Evolutionary conservation across 192 early-diverging fungal species (phyloP), one percentile per base, ranked within the genome.

Genomic region (Gigaspora rosea): DNA sequence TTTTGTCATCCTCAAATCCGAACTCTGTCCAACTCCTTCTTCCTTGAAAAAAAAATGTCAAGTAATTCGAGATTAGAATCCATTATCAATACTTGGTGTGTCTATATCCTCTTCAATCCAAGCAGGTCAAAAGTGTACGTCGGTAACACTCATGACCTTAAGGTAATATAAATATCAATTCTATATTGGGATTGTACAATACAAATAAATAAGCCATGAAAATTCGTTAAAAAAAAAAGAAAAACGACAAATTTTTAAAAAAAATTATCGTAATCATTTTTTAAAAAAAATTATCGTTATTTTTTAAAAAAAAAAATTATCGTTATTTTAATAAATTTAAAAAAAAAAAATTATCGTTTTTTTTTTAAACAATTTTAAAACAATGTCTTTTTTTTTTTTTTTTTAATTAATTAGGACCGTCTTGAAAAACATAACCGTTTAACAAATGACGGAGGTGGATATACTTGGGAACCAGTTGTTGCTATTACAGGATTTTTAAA

Each of bases 401-500:
- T 32, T 47, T 46, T 15, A 22, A 49, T 8, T 8, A 3, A 12
- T 52, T 11, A 74, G 72, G 58, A 58, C 33, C 72, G 72, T 15
- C 32, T 74, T 33, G 16, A 49, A 16, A 54, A 74, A 74, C 58
- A 74, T 32, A 74, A 74, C 20, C 33, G 47, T 32, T 7, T 35
- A 32, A 15, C 52, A 16, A n/a, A n/a, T 3, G 36, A 47, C 3
- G 56, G 36, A 10, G 35, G 15, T 32, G 49, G 4, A 58, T 8
- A 50, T 7, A 10, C 35, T 58, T 76, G 75, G 75, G 18, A 10
- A 10, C 63, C 75, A 5, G 63, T 76, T 1, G 9, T 76, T 12
- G 75, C 75, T 15, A 56, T 76, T 4, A 76, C 75, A 54, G 75
- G 75, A 20, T 76, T 76, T 15, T 10, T 20, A 8, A 66, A 18